Base-by-base conservation (phyloP, 2,329 filamentous ascomycete genomes). In the Metarhizium rileyi region DNA sequence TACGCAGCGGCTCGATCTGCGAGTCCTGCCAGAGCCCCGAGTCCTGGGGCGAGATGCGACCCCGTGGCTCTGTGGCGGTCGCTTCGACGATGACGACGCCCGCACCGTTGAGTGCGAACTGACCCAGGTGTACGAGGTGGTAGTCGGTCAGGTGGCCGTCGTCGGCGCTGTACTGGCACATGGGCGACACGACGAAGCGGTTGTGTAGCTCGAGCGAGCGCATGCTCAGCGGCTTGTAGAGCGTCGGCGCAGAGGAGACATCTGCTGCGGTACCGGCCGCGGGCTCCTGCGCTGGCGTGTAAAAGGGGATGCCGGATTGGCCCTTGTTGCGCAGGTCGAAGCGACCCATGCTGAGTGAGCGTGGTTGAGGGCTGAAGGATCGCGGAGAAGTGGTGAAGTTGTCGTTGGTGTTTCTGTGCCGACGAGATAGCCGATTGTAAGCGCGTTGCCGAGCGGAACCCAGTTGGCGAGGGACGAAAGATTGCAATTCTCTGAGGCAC, bases 31-130 rank as follows among this genome's bases (percentile, higher is more conserved):
- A 96, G 7, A 96, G 69, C 1, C 90, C 89, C 12, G 72, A 69
- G 63, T 91, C 87, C 63, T 90, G 75, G 1, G 89, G 88, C 1
- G 86, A 86, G 70, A 95, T 95, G 49, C 90, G 80, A 26, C 90
- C 90, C 57, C 90, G 81, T 5, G 87, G 69, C 9, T 79, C 73
- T 0, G 95, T 86, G 28, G 82, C 74, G 1, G 87, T 90, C 25
- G 90, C 88, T 70, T 95, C 90, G 50, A 90, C 74, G 52, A 90
- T 79, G 45, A 84, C 71, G 18, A 95, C 71, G 2, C 80, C 86
- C 0, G 86, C 83, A 12, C 90, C 90, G 50, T 85, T 81, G 51
- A 84, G 74, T 22, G 87, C 77, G 57, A 90, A 90, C 53, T 87
- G 83, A 50, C 89, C 87, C 25, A 91, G 74, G 61, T 95, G 90